These are phyloP conservation scores for Talaromyces verruculosus DNA, from an alignment of 2,329 filamentous ascomycete genomes.

Conservation along the genomic window DNA sequence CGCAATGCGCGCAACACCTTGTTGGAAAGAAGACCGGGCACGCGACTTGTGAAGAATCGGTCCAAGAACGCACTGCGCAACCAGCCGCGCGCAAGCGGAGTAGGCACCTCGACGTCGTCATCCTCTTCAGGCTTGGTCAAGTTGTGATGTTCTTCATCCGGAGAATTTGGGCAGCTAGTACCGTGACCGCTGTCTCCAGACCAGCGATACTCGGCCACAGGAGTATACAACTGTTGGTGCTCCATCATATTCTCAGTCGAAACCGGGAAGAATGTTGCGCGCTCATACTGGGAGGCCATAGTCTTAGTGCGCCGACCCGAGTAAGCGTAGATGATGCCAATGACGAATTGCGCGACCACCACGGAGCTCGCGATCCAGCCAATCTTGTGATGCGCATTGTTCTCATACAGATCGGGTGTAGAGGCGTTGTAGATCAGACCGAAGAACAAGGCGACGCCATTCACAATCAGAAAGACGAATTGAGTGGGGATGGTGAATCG, in stretches of 20 bases:
- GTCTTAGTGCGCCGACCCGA: constrained; percentile 49
- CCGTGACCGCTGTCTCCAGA: constrained; percentile 74
- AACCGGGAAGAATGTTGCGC: constrained; percentile 62
- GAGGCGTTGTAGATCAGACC: constrained; percentile 72
- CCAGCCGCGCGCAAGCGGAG: constrained; percentile 37
- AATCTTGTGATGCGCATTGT: constrained; percentile 84
- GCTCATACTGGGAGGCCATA: constrained; percentile 46
- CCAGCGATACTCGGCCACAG: constrained; percentile 52
- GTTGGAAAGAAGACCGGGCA: constrained; percentile 58
- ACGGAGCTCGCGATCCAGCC: constrained; percentile 82
- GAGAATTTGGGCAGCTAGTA: constrained; percentile 66
- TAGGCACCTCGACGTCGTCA: constrained; percentile 43
- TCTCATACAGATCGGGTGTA: constrained; percentile 81
- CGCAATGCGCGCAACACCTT: constrained; percentile 60
- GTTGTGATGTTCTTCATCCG: constrained; percentile 54
- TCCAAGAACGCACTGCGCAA: constrained; percentile 50
- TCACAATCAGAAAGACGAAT: constrained; percentile 63
- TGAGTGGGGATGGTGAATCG: constrained; percentile 70
- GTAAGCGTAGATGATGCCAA: constrained; percentile 66
- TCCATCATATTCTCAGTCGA: constrained; percentile 57
- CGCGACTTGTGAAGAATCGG: constrained; percentile 53
- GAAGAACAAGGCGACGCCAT: constrained; percentile 64
- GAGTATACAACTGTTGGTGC: constrained; percentile 49
- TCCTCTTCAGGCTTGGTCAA: constrained; percentile 39
- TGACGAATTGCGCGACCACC: constrained; percentile 65